Evolutionary conservation across 2,329 filamentous ascomycete species (phyloP), one percentile per base, ranked within the genome.

Genomic region (Gaeumannomyces tritici): DNA sequence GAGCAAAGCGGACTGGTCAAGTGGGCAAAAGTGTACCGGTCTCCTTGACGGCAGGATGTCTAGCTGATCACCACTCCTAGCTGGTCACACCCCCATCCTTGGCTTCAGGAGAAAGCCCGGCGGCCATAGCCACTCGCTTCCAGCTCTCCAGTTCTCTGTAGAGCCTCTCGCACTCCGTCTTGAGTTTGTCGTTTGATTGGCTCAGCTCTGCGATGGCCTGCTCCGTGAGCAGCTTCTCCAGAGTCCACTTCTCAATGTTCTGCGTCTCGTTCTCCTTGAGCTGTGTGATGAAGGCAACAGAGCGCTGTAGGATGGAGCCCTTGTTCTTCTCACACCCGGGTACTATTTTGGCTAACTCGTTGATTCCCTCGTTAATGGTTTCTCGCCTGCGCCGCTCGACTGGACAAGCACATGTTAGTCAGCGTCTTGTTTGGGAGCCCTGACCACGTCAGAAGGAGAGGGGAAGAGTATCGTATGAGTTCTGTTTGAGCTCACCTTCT

Each of bases 261-360:
- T 95, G 90, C 21, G 89, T 86, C 73, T 96, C 93, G 69, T 96
- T 96, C 73, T 97, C 92, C 73, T 95, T 96, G 54, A 99, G 83
- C 71, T 97, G 92, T 13, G 87, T 89, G 72, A 99, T 98, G 78
- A 96, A 98, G 66, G 91, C 88, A 12, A 97, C 93, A 0, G 95
- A 92, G 42, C 93, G 90, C 72, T 96, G 90, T 51, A 99, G 80
- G 66, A 99, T 98, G 2, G 92, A 96, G 0, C 95, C 95, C 77
- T 99, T 99, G 80, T 99, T 98, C 82, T 98, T 99, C 76, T 99
- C 95, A 70, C 93, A 97, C 18, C 92, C 92, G 0, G 95, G 95
- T 0, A 99, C 95, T 67, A 99, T 96, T 78, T 97, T 98, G 68
- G 93, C 91, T 33, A 99, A 85, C 75, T 98, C 95, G 71, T 97